Evolutionary conservation across 441 rosid genomes (phyloP).

Genomic region (Eutrema salsugineum): DNA sequence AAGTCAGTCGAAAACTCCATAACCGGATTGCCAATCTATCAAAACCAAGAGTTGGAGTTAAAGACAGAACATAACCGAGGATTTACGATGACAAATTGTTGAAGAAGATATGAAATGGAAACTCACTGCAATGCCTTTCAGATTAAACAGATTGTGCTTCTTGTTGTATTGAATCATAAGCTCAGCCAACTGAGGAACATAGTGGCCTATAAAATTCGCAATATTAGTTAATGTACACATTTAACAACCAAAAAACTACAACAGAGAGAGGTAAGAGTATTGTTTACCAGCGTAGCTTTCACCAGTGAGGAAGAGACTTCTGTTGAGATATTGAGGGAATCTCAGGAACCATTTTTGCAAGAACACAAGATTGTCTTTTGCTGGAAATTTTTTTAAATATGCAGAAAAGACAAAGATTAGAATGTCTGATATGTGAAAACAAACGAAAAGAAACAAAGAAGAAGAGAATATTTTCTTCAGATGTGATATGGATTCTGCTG

Average conservation of each 20-base stretch:
- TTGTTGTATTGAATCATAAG: constrained; percentile 80
- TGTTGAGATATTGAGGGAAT: constrained; percentile 85
- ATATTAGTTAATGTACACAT: neutral
- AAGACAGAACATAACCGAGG: neutral
- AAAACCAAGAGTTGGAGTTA: neutral
- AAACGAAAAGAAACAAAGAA: constrained; percentile 20
- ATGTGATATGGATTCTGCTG: constrained; percentile 26
- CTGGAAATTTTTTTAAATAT: constrained; percentile 37
- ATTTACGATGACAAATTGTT: neutral
- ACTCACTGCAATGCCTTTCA: constrained; percentile 86
- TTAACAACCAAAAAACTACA: neutral
- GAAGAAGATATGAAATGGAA: neutral
- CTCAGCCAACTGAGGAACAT: constrained; percentile 88
- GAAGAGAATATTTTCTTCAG: constrained; percentile 18
- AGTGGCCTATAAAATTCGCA: constrained; percentile 56
- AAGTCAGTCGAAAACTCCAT: constrained; percentile 80
- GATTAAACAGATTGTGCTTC: constrained; percentile 70
- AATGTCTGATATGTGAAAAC: constrained; percentile 16
- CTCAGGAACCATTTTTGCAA: constrained; percentile 83
- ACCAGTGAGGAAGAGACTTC: constrained; percentile 85
- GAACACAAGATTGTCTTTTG: constrained; percentile 90
- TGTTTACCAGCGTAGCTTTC: constrained; percentile 93
- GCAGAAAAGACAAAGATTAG: constrained; percentile 19
- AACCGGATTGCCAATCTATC: constrained; percentile 92
- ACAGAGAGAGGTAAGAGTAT: neutral